Evolutionary conservation across 805 yeast species (phyloP), one percentile per base, ranked within the genome.

Genomic region (Isabelozyma heimii): DNA sequence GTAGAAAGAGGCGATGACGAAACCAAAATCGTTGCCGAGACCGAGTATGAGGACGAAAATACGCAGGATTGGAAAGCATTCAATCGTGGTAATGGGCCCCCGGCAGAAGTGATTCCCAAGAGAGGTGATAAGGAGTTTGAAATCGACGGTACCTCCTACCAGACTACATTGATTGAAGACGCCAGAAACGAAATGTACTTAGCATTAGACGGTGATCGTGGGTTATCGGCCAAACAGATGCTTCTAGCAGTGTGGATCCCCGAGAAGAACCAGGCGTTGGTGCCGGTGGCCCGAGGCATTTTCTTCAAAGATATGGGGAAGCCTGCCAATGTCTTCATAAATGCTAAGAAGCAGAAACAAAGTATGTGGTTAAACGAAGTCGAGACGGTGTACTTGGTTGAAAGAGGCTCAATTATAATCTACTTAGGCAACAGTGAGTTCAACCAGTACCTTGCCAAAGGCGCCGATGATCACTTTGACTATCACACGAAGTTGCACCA

Each of bases 51-150:
- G 16, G 57, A 63, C 12, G 37, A 16, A 9, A 65, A 62, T 16
- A 51, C 56, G 14, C 72, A 61, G 42, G 75, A 72, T 52, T 73
- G 75, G 72, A 61, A 62, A 30, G 47, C 51, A 30, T 46, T 61
- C 6, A 47, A 46, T 38, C 13, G 20, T 40, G 9, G 14, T 26
- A 2, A 30, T 41, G 15, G 46, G 37, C 16, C 24, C 24, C 6
- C 40, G 16, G 27, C 40, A 20, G 47, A 46, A n/a, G 38, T 45
- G 15, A 52, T 84, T 1, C 91, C 91, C 2, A 86, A 83, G 54
- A 70, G 92, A 51, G 96, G 97, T 2, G 91, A 83, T 49, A 91
- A 91, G 62, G 96, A 89, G 55, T 87, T 83, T 55, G 96, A 84
- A 51, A 96, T 95, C 0, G 92, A 86, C 61, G 90, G 89, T 0